Conservation (phyloP, 176 grass and related monocot species). For the Dactylis glomerata region DNA sequence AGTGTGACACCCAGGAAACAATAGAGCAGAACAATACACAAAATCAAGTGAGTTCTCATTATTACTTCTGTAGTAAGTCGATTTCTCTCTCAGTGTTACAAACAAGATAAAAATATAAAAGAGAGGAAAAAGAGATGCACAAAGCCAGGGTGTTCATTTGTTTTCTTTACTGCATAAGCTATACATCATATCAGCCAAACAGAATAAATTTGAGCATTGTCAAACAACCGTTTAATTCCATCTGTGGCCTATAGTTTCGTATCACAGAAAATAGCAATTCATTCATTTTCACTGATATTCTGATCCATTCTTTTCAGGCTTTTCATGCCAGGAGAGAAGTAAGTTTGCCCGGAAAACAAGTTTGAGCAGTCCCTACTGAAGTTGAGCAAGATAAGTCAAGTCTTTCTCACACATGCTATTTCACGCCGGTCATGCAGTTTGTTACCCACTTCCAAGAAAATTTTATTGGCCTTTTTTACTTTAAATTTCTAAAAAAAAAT, state of each 20-base stretch:
- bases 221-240: neutral
- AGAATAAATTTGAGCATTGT: constrained; percentile 9
- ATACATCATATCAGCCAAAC: neutral
- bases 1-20: neutral
- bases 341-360: neutral
- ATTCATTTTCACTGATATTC: neutral
- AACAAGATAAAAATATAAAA: neutral
- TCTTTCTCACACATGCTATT: neutral
- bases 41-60: constrained; percentile 7
- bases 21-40: neutral
- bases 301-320: neutral
- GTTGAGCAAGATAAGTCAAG: neutral
- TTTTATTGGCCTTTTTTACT: neutral
- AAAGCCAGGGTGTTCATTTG: neutral
- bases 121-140: neutral
- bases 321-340: neutral
- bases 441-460: neutral
- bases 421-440: neutral
- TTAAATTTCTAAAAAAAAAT: neutral
- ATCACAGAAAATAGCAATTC: neutral
- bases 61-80: neutral
- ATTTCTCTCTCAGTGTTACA: neutral
- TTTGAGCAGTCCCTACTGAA: neutral
- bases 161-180: neutral
- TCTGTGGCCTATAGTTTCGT: neutral